These are phyloP conservation scores for Tilletia horrida DNA, from an alignment of 1,284 basidiomycete genomes.

Conservation along the genomic window DNA sequence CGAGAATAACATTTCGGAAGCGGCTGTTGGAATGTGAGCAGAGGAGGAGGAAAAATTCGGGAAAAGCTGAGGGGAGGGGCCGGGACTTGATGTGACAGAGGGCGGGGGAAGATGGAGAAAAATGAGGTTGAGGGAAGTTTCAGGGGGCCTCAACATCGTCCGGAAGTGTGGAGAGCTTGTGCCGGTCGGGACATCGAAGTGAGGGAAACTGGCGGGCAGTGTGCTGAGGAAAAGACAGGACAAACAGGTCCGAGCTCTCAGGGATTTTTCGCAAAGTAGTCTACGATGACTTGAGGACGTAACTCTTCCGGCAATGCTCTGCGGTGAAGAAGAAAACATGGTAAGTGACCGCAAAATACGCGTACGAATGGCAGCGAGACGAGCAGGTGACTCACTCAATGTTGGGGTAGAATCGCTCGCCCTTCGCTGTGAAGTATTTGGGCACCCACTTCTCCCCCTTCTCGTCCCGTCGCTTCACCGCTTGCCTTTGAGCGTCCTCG, in stretches of 20 bases:
- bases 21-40: too few species aligned
- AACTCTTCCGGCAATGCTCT: conserved; percentile 29
- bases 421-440: conserved; percentile 73
- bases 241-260: conserved; percentile 6
- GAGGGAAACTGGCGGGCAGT: not conserved
- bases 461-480: conserved; percentile 73
- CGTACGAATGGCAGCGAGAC: too few species aligned
- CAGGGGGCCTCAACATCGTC: not conserved
- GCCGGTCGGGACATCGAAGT: too few species aligned
- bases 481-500: conserved; percentile 85
- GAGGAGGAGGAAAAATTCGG: too few species aligned
- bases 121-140: not conserved
- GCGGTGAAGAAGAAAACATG: not conserved
- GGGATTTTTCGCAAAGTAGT: conserved; percentile 34
- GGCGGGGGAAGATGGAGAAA: not conserved
- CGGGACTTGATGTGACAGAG: too few species aligned
- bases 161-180: too few species aligned
- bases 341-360: too few species aligned
- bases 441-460: conserved; percentile 67
- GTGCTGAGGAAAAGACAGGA: not conserved
- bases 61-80: too few species aligned
- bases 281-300: conserved; percentile 30
- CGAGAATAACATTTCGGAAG: too few species aligned
- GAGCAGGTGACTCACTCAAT: conserved; percentile 30
- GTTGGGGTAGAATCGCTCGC: conserved; percentile 53